Percentiles rank a stretch among this genome's conserved stretches.
phyloP scores from a whole-genome alignment of 495 filamentous ascomycete species.

The Ascobolus immersus region DNA sequence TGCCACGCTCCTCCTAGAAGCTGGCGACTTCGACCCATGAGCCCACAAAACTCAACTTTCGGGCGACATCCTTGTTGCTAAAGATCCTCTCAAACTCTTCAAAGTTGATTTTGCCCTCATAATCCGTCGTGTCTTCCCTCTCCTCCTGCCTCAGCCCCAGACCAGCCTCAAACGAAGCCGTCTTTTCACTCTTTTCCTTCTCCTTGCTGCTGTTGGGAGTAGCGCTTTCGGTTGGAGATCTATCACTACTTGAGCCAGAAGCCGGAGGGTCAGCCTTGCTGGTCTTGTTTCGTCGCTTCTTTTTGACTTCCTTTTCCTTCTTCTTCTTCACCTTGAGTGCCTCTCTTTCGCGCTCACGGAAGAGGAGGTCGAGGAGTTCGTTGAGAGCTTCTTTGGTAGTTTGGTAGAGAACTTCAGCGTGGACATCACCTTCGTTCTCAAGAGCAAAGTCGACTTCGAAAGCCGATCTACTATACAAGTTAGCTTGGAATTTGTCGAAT shows the following conservation, averaged over 20 bases:
- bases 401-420: constrained; percentile 74
- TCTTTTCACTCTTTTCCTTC: not conserved
- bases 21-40: constrained; percentile 66
- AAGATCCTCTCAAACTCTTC: constrained; percentile 51
- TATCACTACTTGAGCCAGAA: not conserved
- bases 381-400: constrained; percentile 77
- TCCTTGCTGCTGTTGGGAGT: not conserved
- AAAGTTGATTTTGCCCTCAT: constrained; percentile 40
- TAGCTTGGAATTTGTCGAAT: not conserved
- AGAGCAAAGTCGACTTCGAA: constrained; percentile 37
- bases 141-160: constrained; percentile 38
- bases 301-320: constrained; percentile 14
- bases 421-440: constrained; percentile 53
- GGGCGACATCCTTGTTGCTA: constrained; percentile 26
- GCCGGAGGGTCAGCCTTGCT: constrained; percentile 14
- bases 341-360: constrained; percentile 53
- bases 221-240: not conserved
- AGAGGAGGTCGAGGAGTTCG: constrained; percentile 65
- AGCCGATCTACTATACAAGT: constrained; percentile 27
- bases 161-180: not conserved
- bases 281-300: constrained; percentile 5
- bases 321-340: constrained; percentile 42
- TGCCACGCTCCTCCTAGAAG: constrained; percentile 19
- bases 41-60: constrained; percentile 45
- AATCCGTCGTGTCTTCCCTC: constrained; percentile 44